These are phyloP conservation scores for Castanea crenata DNA, from an alignment of 306 rosid species.

Conservation along the genomic window DNA sequence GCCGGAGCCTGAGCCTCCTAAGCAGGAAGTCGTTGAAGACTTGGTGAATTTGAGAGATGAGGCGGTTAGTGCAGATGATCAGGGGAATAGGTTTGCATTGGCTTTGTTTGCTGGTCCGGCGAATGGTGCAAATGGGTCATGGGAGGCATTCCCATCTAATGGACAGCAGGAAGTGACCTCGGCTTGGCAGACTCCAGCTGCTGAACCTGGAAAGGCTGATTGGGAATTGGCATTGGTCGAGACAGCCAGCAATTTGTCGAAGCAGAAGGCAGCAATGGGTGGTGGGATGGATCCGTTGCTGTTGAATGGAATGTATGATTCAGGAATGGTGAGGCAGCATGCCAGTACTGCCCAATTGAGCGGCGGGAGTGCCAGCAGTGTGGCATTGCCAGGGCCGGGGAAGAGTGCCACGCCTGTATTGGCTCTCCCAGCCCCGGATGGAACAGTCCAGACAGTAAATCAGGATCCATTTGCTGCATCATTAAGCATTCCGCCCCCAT, in stretches of 20 bases:
- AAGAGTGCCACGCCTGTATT: slow-evolving; percentile 68
- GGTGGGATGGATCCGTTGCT: slow-evolving; percentile 91
- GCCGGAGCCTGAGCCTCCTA: slow-evolving; percentile 51
- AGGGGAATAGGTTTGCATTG: slow-evolving; percentile 77
- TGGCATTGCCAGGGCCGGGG: slow-evolving; percentile 81
- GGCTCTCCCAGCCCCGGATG: slow-evolving; percentile 99
- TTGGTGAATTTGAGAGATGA: slow-evolving; percentile 89
- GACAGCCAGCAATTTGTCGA: slow-evolving; percentile 78
- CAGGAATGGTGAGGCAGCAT: slow-evolving; percentile 95
- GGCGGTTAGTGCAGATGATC: slow-evolving; percentile 68
- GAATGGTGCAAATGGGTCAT: slow-evolving; percentile 71
- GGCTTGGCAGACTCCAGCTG: slow-evolving; percentile 97
- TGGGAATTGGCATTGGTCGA: slow-evolving; percentile 99
- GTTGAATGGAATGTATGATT: slow-evolving; percentile 95
- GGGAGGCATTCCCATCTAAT: slow-evolving; percentile 93
- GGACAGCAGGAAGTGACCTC: slow-evolving; percentile 89
- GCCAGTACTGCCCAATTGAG: slow-evolving; percentile 69
- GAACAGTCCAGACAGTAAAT: slow-evolving; percentile 77
- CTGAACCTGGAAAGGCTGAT: slow-evolving; percentile 86
- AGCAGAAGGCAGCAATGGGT: slow-evolving; percentile 69
- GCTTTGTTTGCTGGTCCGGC: slow-evolving; percentile 90
- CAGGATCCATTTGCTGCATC: slow-evolving; percentile 96
- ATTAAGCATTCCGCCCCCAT: slow-evolving; percentile 72
- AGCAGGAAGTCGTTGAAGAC: slow-evolving; percentile 49
- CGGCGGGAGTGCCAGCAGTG: slow-evolving; percentile 98